Evolutionary conservation across 768 basidiomycete species (phyloP), one percentile per base, ranked within the genome.

Genomic region (Hemileccinum impolitum): DNA sequence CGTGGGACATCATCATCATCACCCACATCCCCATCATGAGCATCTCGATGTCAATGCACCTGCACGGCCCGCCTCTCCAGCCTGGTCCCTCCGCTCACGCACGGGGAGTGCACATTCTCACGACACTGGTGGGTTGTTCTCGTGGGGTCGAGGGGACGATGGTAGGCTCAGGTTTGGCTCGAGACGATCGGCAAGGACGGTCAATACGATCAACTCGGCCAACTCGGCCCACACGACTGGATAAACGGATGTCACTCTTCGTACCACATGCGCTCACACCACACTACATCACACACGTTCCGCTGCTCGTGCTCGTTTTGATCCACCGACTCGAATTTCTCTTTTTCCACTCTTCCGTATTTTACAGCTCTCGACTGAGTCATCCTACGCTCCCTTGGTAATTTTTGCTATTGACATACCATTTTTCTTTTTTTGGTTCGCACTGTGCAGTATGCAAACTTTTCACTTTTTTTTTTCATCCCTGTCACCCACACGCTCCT

Each of bases 51-150:
- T 77, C 19, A 75, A 73, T 21, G 69, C 34, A 51, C 72, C 53
- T 39, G 64, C 72, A 4, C 80, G 90, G 19, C 90, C 90, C 3
- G 77, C 72, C 15, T 91, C 90, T 5, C 90, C 89, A 0, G 84
- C 87, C 0, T 92, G 87, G 88, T 90, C 88, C 0, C 84, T 90
- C 74, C 84, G 89, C 15, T 92, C 90, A 18, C 77, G 84, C 21
- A 76, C 85, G 1, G 87, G 87, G n/a, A 88, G 87, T 55, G 63
- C 80, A 0, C 77, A 82, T 43, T 87, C 86, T 6, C 81, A 84
- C 53, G 85, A 86, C n/a, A 75, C 76, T 4, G 76, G 76, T 17
- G 79, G 85, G 1, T 67, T 89, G 37, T 88, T 90, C 64, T 84
- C 83, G 0, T 84, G 82, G 81, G 80, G 76, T 6, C 72, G 80